Evolutionary conservation across 2,329 filamentous ascomycete genomes (phyloP), one percentile per base, ranked within the genome.

Genomic region (Tolypocladium capitatum): DNA sequence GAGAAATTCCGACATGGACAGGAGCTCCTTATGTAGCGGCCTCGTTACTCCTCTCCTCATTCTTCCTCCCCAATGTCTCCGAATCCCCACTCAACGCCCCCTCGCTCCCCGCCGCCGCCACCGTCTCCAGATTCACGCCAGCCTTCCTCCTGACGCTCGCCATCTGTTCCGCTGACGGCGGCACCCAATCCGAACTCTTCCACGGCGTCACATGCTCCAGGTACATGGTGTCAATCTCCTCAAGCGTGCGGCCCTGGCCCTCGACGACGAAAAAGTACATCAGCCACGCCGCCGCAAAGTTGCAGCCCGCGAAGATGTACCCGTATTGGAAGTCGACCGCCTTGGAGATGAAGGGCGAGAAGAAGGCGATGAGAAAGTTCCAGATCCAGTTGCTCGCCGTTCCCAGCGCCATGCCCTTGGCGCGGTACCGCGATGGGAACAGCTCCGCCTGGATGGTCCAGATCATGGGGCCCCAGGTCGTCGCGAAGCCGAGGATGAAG

Each of bases 221-320:
- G 54, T 88, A 89, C 81, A 86, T 85, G 43, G 80, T 83, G 56
- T 91, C 86, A 48, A 91, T 84, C 62, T 90, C 84, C 66, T 91
- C 86, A 1, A 91, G 72, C 0, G 78, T 81, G 6, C 84, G 76
- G 46, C 82, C 84, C 58, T 85, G 81, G 42, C 77, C 81, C 61
- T 90, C 85, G 48, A 84, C 79, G 46, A 89, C 75, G 62, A 88
- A 88, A 66, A 90, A 85, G 68, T 83, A 90, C 30, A 89, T 82
- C 13, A 88, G 63, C 0, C 80, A 53, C 0, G 78, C 76, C 0
- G 76, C 83, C 0, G 76, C 68, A 18, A 86, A 67, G 55, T 85
- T 84, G 59, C 83, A 87, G 0, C 72, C 81, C 0, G 83, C 84
- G 62, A 89, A 89, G 30, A 90, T 79, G 53, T 87, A 86, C 2